Evolutionary conservation across 2,329 filamentous ascomycete species (phyloP).

Genomic region (Byssochlamys sp.): DNA sequence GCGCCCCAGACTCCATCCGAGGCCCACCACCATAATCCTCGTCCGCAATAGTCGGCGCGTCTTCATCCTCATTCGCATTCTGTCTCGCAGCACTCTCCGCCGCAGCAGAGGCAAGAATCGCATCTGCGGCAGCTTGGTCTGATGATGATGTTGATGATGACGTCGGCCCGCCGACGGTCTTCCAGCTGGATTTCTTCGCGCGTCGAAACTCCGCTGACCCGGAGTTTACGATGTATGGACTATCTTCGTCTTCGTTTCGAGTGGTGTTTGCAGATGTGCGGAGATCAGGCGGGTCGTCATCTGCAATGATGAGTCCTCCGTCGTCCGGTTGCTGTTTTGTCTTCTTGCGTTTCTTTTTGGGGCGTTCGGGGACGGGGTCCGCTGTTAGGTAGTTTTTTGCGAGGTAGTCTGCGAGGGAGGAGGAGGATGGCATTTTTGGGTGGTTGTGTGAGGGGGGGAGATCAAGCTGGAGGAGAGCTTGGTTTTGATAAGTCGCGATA

Average conservation of each 20-base stretch:
- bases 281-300: constrained; percentile 32
- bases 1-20: constrained; percentile 81
- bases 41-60: constrained; percentile 35
- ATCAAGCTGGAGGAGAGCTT: constrained; percentile 2
- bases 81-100: constrained; percentile 52
- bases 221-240: constrained; percentile 20
- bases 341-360: constrained; percentile 50
- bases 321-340: constrained; percentile 38
- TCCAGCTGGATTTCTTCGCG: constrained; percentile 73
- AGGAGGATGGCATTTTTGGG: constrained; percentile 40
- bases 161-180: constrained; percentile 50
- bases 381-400: constrained; percentile 81
- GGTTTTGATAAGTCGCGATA: not conserved
- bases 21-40: constrained; percentile 26
- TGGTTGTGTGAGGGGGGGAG: not conserved
- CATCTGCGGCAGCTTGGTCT: constrained; percentile 61
- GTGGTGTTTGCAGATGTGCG: constrained; percentile 17
- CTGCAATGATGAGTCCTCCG: constrained; percentile 32
- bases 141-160: constrained; percentile 14
- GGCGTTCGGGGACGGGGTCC: constrained; percentile 39
- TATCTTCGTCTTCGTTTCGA: constrained; percentile 30
- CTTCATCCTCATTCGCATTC: constrained; percentile 40
- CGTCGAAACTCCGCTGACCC: constrained; percentile 51
- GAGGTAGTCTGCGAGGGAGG: constrained; percentile 67
- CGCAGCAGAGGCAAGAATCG: constrained; percentile 64